These are phyloP conservation scores for Porogramme epimiltina DNA, from an alignment of 1,284 basidiomycete species.

Conservation along the genomic window DNA sequence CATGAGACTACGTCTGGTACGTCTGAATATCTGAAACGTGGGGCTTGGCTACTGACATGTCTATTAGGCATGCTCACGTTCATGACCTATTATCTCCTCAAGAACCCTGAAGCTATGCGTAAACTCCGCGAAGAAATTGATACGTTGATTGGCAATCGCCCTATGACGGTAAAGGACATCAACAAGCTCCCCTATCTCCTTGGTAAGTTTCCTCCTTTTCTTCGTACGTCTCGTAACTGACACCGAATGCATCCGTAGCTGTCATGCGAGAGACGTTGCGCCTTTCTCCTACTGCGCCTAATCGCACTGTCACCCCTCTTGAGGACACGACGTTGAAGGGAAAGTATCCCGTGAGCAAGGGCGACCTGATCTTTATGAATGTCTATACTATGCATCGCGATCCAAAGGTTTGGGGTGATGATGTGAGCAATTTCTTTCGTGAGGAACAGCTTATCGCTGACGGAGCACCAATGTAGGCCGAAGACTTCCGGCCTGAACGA, in stretches of 20 bases:
- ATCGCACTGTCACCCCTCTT: constrained; percentile 34
- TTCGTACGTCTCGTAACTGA: neutral
- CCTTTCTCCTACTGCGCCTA: constrained; percentile 42
- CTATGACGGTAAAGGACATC: constrained; percentile 40
- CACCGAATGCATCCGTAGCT: constrained; percentile 28
- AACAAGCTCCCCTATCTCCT: constrained; percentile 45
- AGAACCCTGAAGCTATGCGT: constrained; percentile 43
- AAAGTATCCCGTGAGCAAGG: constrained; percentile 42
- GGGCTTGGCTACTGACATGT: neutral
- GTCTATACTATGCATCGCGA: constrained; percentile 43
- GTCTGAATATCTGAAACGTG: neutral
- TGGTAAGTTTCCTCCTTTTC: constrained; percentile 28
- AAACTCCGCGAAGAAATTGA: constrained; percentile 52
- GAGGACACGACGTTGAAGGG: constrained; percentile 39
- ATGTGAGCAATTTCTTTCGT: constrained; percentile 35
- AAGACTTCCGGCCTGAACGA: constrained; percentile 46
- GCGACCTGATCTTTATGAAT: constrained; percentile 33
- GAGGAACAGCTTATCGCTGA: neutral
- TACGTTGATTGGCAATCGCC: constrained; percentile 39
- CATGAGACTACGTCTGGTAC: constrained; percentile 49
- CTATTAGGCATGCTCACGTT: constrained; percentile 39
- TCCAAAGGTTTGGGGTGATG: constrained; percentile 48
- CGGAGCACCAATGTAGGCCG: constrained; percentile 32
- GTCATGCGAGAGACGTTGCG: constrained; percentile 50
- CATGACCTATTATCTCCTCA: constrained; percentile 44